A percentile compares a stretch with the other conserved stretches of the same genome.
These are phyloP conservation scores for Glycine latifolia DNA, from an alignment of 306 rosid genomes.

Conservation along the genomic window DNA sequence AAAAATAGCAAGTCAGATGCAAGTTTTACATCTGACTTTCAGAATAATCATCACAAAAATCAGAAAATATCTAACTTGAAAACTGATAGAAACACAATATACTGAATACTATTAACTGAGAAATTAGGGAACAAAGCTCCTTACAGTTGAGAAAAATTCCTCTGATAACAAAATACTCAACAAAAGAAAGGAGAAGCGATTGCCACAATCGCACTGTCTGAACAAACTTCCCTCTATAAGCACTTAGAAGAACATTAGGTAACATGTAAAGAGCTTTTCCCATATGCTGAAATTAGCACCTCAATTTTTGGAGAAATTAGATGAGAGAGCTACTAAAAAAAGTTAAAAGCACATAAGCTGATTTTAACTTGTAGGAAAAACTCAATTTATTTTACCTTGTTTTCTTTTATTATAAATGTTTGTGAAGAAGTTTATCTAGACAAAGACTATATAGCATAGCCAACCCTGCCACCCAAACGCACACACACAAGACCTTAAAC, in stretches of 20 bases:
- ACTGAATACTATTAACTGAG: not conserved
- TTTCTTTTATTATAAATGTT: not conserved
- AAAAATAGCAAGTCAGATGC: not conserved
- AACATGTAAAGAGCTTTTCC: not conserved
- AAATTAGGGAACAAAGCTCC: not conserved
- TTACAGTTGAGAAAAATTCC: not conserved
- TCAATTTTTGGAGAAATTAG: not conserved
- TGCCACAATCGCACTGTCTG: not conserved
- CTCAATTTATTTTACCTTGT: not conserved
- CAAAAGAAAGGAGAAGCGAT: not conserved
- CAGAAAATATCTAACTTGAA: not conserved
- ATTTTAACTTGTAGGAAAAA: not conserved
- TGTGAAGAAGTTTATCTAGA: not conserved
- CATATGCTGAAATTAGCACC: not conserved
- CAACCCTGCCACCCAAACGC: not conserved
- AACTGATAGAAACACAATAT: not conserved
- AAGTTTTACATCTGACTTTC: constrained; percentile 31
- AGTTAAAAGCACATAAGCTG: not conserved
- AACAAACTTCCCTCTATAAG: not conserved
- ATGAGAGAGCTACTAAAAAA: not conserved
- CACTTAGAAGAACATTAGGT: not conserved
- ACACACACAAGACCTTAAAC: not conserved
- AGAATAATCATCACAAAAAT: constrained; percentile 6
- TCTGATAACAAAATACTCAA: not conserved
- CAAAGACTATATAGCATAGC: not conserved